Evolutionary conservation across 495 filamentous ascomycete species (phyloP), one percentile per base, ranked within the genome.

Genomic region (Parachaetomium inaequale): DNA sequence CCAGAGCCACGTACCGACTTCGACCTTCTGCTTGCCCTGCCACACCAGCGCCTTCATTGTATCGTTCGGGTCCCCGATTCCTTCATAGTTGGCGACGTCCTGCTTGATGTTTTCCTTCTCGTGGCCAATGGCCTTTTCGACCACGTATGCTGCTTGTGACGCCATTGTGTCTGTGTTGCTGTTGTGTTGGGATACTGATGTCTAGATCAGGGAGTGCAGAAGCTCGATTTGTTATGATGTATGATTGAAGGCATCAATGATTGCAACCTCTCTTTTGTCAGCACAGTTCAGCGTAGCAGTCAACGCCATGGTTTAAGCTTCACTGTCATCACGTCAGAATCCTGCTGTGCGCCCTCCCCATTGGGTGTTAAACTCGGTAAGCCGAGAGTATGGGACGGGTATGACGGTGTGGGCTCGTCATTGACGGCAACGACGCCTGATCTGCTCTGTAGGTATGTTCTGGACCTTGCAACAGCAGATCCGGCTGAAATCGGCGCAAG

Each of bases 1-100:
- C 11, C n/a, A 11, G 28, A 15, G 11, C 31, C 14, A 74, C 72
- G 59, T 65, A 79, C 81, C 68, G 38, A 89, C 73, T 63, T 83
- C 58, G 4, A 90, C 87, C 29, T 75, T 78, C 56, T 88, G 84
- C 73, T 89, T 89, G 32, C 87, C 88, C 75, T 85, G 81, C 88
- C 88, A 91, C 19, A 76, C 79, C 12, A 92, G 73, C 0, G 88
- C 89, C 68, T 88, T 86, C 88, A 92, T 92, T 36, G 68, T 89
- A 62, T 83, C 82, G 32, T 74, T 65, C 7, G 70, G 72, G 45
- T 82, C 82, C 34, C 80, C 76, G 3, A 62, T 42, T 7, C 15
- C 60, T 19, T 79, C 74, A 38, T 79, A 83, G 57, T 74, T 77
- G 49, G 81, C 74, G 55, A 88, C 75, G 63, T 90, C 81, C 65